Evolutionary conservation across 208 protist species (phyloP), one percentile per base, ranked within the genome.

Genomic region (Angomonas desouzai): DNA sequence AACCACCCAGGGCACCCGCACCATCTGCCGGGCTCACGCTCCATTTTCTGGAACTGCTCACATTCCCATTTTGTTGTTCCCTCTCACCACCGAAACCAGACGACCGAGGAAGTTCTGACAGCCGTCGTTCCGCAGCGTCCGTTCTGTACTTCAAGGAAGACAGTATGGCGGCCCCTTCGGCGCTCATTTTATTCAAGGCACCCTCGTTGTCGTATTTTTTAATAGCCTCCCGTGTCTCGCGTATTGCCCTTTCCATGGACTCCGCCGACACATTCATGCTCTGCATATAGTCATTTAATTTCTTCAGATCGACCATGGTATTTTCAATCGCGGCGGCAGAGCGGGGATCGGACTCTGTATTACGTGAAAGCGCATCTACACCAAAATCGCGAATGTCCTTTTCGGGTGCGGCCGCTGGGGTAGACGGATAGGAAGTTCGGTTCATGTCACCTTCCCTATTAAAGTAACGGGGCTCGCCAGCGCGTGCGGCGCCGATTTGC

Each of bases 221-320:
- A 18, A 93, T 76, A 40, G 78, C 73, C 7, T 79, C 75, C 3
- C 78, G 71, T 18, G 87, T 89, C 30, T 85, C 83, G 27, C 72
- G 62, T 48, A 93, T 85, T 16, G 87, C 87, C 57, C 71, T 76
- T 32, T 85, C 87, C 84, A 93, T 93, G 1, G 78, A 76, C 29
- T 79, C 87, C 0, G 87, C 68, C 16, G 87, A 89, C 3, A 65
- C 64, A 55, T 79, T 85, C n/a, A 87, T 77, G 9, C 66, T 74
- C 55, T 81, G 64, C 9, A 93, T 53, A 55, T 89, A 75, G 10
- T 68, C 66, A 56, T 89, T 87, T 55, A 93, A 77, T 23, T 71
- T 63, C n/a, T 80, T 48, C 48, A 93, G 67, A 57, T 81, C 82
- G 0, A 69, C 70, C 22, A 91, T 68, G 0, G 77, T 83, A 38